These are phyloP conservation scores for Echinochloa phyllopogon DNA, from an alignment of 176 grass and related monocot species.

Conservation along the genomic window DNA sequence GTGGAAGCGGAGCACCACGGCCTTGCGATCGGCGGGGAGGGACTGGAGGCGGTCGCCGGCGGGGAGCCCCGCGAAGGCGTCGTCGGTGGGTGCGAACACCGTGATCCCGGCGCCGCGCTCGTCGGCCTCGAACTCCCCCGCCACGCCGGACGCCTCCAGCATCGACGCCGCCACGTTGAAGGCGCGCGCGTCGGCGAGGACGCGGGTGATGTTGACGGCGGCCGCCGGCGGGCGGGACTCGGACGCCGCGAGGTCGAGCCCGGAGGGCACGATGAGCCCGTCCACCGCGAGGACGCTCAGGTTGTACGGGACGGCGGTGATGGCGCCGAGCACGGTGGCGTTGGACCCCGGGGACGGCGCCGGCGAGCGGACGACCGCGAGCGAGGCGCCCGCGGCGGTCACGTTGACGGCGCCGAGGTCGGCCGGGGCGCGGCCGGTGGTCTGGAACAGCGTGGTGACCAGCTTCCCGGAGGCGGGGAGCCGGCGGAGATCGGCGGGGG, in stretches of 20 bases:
- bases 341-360: slow-evolving; percentile 58
- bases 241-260: slow-evolving; percentile 78
- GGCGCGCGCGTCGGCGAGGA: slow-evolving; percentile 76
- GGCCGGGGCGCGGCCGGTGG: slow-evolving; percentile 71
- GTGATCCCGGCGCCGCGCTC: slow-evolving; percentile 88
- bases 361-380: slow-evolving; percentile 59
- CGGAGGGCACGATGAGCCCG: slow-evolving; percentile 59
- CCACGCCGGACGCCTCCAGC: slow-evolving; percentile 82
- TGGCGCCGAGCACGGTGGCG: slow-evolving; percentile 58
- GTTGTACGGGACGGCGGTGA: slow-evolving; percentile 75
- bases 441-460: slow-evolving; percentile 84
- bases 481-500: slow-evolving; percentile 67
- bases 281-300: slow-evolving; percentile 70
- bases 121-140: slow-evolving; percentile 79
- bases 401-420: slow-evolving; percentile 79
- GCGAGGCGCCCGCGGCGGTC: slow-evolving; percentile 28
- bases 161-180: slow-evolving; percentile 94
- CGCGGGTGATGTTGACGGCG: slow-evolving; percentile 69
- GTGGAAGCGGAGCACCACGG: slow-evolving; percentile 84
- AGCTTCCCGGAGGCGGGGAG: slow-evolving; percentile 64
- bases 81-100: slow-evolving; percentile 89
- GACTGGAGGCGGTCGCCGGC: slow-evolving; percentile 65
- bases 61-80: slow-evolving; percentile 69
- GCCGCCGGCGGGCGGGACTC: slow-evolving; percentile 52
- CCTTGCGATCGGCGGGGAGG: slow-evolving; percentile 73